Evolutionary conservation across 352 stramenopile species (phyloP), one percentile per base, ranked within the genome.

Genomic region (Lagenidium giganteum): DNA sequence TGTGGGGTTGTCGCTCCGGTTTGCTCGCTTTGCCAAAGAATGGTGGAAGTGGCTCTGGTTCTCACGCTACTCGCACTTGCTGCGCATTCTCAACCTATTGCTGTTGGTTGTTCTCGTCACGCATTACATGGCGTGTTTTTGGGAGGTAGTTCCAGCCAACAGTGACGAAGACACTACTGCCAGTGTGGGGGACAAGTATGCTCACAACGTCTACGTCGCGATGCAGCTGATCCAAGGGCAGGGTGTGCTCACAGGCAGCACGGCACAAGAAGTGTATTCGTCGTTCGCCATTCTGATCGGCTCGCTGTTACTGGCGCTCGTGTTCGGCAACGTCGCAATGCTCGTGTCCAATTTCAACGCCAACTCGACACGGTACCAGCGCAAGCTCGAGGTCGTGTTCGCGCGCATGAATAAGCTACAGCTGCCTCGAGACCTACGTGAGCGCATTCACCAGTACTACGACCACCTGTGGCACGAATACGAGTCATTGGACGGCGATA

Each of bases 401-500:
- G 60, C 62, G 25, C 62, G 43, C 12, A 75, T 75, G 64, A 33
- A 58, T 35, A 55, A 67, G 26, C 47, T 62, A 31, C 46, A 60
- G 12, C 34, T 75, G 25, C 64, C 61, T 1, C 31, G 46, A 8
- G 46, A 57, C 8, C 35, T 75, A 13, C 60, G 60, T 2, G 40
- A 57, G 8, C 54, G 64, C 16, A 69, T 75, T 25, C 57, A 66
- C 33, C 47, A 64, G 12, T 75, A 71, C 43, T 75, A 70, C 55
- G 57, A 58, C 35, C 66, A 70, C 34, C 40, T 75, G 21, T 75
- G 59, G 59, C 44, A 62, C 21, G 56, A 75, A 34, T 51, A 75
- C 52, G 51, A 70, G 26, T 60, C 58, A 13, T 49, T 70, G 21
- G 57, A 75, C 49, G 64, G 64, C 13, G 44, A 63, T n/a, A 47